A percentile compares a stretch with the other conserved stretches of the same genome.
These are phyloP conservation scores for Aquilaria agallochum DNA, from an alignment of 441 rosid species.

Conservation along the genomic window DNA sequence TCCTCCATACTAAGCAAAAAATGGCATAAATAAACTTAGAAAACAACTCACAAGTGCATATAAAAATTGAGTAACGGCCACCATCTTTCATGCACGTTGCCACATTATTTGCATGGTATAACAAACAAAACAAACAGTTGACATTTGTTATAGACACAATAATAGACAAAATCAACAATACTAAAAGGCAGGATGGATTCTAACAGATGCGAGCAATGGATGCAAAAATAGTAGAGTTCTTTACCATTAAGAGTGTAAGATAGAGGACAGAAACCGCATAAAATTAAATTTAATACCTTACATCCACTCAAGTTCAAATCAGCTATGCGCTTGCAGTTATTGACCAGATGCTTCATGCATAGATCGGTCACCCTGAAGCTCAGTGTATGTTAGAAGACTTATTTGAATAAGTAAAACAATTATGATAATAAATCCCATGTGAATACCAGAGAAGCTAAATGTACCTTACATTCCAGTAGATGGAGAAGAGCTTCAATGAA, in stretches of 20 bases:
- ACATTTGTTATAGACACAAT: no score
- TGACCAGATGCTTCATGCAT: conserved; percentile 58
- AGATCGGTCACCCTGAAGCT: conserved; percentile 64
- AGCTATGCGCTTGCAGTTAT: conserved; percentile 53
- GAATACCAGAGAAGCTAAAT: conserved; percentile 13
- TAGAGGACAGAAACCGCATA: conserved; percentile 4
- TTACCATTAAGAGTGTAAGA: not conserved
- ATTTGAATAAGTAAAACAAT: conserved; percentile 9
- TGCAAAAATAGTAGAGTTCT: no score
- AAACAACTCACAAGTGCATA: no score
- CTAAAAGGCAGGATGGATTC: no score
- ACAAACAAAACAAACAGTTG: no score
- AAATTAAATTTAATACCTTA: conserved; percentile 47
- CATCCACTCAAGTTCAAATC: conserved; percentile 92
- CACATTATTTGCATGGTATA: no score
- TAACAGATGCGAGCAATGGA: no score
- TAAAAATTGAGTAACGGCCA: no score
- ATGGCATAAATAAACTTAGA: no score
- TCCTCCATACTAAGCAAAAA: no score
- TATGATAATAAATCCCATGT: conserved; percentile 3
- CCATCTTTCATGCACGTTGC: no score
- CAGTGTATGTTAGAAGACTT: conserved; percentile 11
- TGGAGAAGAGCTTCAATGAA: conserved; percentile 62
- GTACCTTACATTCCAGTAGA: conserved; percentile 96
- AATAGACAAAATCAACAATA: no score